These are phyloP conservation scores for Pyrenophora graminea DNA, from an alignment of 2,329 filamentous ascomycete genomes.

Conservation along the genomic window DNA sequence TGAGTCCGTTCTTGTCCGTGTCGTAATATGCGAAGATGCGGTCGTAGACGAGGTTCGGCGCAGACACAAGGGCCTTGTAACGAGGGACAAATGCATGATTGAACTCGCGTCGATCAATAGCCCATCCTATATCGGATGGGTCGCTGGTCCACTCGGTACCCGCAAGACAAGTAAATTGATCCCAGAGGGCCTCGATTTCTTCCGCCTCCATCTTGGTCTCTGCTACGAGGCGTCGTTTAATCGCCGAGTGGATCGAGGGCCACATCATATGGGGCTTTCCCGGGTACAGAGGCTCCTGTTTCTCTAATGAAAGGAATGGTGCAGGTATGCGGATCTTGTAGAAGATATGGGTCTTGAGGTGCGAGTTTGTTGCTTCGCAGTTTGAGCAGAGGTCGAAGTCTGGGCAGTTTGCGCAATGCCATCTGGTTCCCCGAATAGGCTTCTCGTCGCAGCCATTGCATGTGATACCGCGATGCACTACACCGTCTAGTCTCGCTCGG, in stretches of 20 bases:
- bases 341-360: conserved; percentile 91
- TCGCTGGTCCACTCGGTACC: conserved; percentile 83
- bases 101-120: conserved; percentile 91
- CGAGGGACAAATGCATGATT: conserved; percentile 86
- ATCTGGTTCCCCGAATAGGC: conserved; percentile 89
- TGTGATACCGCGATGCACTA: conserved; percentile 87
- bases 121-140: conserved; percentile 74
- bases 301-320: conserved; percentile 75
- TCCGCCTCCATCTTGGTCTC: conserved; percentile 69
- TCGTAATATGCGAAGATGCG: conserved; percentile 98
- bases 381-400: conserved; percentile 95
- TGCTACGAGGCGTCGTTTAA: conserved; percentile 65
- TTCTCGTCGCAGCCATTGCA: conserved; percentile 88
- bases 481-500: conserved; percentile 74
- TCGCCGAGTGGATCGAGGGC: conserved; percentile 65
- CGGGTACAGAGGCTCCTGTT: conserved; percentile 57
- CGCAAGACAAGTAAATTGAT: conserved; percentile 94
- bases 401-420: conserved; percentile 92
- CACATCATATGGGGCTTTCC: conserved; percentile 73
- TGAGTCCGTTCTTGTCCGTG: conserved; percentile 82
- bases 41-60: conserved; percentile 90
- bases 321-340: conserved; percentile 93
- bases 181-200: conserved; percentile 91
- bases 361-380: conserved; percentile 77
- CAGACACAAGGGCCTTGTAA: conserved; percentile 75